Base-by-base conservation (phyloP, 2,329 filamentous ascomycete genomes). In the Ceratocystiopsis sp. region DNA sequence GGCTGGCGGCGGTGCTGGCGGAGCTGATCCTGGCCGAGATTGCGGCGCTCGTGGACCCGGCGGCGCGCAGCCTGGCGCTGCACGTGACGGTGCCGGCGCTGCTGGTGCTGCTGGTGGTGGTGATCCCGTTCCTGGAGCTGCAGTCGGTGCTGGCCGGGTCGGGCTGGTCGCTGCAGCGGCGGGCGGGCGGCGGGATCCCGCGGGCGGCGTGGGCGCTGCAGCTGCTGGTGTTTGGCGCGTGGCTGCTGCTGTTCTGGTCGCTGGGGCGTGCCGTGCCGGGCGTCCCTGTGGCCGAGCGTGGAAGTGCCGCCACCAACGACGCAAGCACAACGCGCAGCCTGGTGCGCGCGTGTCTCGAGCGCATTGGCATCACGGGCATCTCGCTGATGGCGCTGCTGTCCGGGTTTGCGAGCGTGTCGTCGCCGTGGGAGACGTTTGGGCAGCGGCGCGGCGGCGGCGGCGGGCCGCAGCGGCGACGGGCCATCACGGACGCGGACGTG, bases 331-430 rank as follows among this genome's bases (percentile, higher is more conserved):
- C 43, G 1, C 40, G 41, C 8, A 57, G 58, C 1, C 52, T 74
- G 40, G 65, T 65, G 15, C 61, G 68, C 37, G 74, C 68, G 10
- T 78, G 73, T 49, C 61, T 80, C 34, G 74, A 78, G 56, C 62
- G 85, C 38, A 77, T 93, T 21, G 85, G 84, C 13, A 79, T 93
- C 36, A 84, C 93, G 48, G 85, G 85, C 4, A 85, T 91, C 44
- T 78, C 80, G 40, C 62, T 91, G 42, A 93, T 93, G 84, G 85
- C 84, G 15, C 69, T 87, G 14, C 65, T 93, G n/a, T 84, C 84
- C 8, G 85, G 85, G 0, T 93, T 93, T 53, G 85, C 85, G 7
- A 84, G 84, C n/a, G 81, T 93, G 33, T 87, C 82, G 19, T 80
- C 82, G 1, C 76, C 86, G 2, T 93, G 85, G 84, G 81, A 93